Base-by-base conservation (phyloP, 2,329 filamentous ascomycete genomes). In the Thielaviopsis cerberus region DNA sequence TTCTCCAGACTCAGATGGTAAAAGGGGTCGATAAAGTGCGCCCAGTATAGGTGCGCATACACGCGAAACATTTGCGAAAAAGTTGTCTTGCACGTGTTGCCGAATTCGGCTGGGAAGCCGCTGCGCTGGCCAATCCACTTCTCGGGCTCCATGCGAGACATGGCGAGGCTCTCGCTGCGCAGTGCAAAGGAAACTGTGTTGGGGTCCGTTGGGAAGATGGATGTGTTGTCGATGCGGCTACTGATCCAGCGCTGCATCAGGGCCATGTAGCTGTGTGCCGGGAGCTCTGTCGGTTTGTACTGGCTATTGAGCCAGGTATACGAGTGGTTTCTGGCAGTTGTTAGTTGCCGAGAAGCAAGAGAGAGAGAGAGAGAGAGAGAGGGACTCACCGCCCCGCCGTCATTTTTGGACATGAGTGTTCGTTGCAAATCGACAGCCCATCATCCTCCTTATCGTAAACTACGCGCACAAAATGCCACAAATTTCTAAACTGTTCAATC, bases 11-110 rank as follows among this genome's bases (percentile, higher is more conserved):
- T 83, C 62, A 86, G 76, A 66, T 86, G 81, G 71, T 83, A 85
- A 69, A 85, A 85, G 7, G 82, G 82, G 60, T 83, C 81, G 62
- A 80, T 70, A 70, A 83, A 94, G 70, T 94, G 88, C 61, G 86
- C 84, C 74, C 89, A 90, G 73, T 94, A 94, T 62, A 94, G 80
- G 70, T 94, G 88, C 52, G 88, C 85, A 66, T 94, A 94, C 64
- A 91, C 87, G 59, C 88, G 83, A 74, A 94, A 91, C 81, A 94
- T 92, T 70, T 91, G 87, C 66, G 86, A 82, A 73, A 91, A 86
- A 64, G 90, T 88, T 51, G 81, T 80, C 72, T 88, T 86, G 73
- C 87, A 87, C 66, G 90, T 86, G 62, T 80, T 76, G 63, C 85
- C 76, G 68, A 91, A 92, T 50, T 84, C 82, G 63, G 81, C 77